Conservation (phyloP, 2,329 filamentous ascomycete genomes). For the Epichloe uncinata region DNA sequence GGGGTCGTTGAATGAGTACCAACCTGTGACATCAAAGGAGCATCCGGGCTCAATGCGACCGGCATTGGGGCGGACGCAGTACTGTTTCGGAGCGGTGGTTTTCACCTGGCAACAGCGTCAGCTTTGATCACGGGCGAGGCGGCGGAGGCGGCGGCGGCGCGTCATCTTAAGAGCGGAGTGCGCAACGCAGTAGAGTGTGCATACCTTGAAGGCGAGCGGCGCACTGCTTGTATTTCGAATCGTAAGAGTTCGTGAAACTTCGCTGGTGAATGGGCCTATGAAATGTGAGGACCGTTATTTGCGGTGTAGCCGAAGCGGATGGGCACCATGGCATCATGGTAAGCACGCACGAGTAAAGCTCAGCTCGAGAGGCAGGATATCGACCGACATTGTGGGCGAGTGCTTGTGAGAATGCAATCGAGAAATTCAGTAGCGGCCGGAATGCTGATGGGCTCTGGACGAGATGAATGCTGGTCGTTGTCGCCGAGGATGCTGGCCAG, state of each 20-base stretch:
- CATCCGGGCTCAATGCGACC: slow-evolving; percentile 85
- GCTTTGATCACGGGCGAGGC: neutral
- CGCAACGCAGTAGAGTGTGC: slow-evolving; percentile 11
- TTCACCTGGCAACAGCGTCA: slow-evolving; percentile 55
- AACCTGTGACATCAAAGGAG: slow-evolving; percentile 86
- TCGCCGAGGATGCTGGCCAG: neutral
- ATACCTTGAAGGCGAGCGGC: slow-evolving; percentile 58
- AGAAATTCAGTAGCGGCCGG: neutral
- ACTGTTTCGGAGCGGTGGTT: slow-evolving; percentile 98
- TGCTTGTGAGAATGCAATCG: slow-evolving; percentile 1
- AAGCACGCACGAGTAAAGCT: slow-evolving; percentile 71
- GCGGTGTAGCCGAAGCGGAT: neutral
- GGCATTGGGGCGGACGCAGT: slow-evolving; percentile 94
- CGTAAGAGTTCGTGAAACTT: slow-evolving; percentile 50
- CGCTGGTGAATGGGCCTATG: slow-evolving; percentile 51
- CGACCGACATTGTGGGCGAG: slow-evolving; percentile 66
- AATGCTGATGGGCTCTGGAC: neutral
- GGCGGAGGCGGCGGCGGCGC: neutral
- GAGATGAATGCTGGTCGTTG: neutral
- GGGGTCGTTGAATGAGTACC: neutral
- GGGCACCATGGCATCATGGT: neutral
- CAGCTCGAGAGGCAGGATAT: slow-evolving; percentile 83
- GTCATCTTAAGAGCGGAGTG: neutral
- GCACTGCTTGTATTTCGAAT: slow-evolving; percentile 51
- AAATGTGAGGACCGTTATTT: slow-evolving; percentile 7